Base-by-base conservation (phyloP, 805 yeast genomes). In the Metschnikowia peoriensis region DNA sequence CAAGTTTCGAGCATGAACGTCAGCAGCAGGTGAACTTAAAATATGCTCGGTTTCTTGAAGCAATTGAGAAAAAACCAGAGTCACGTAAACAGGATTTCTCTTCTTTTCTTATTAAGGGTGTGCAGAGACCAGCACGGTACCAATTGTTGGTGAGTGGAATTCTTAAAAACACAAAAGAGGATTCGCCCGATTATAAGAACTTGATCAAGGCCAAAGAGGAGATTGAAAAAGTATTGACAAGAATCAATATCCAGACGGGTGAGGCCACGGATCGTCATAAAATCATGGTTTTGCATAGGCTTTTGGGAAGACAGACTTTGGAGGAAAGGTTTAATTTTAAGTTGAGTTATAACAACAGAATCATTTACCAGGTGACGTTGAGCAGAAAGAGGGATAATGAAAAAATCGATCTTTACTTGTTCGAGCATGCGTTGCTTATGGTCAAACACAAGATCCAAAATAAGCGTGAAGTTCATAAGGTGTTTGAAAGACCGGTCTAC, bases 71-170 rank as follows among this genome's bases (percentile, higher is more conserved):
- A 63, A 76, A 87, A 58, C 89, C 89, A 4, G 97, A 89, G 73
- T 82, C 90, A 38, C 81, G 96, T 63, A 89, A 91, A 70, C 83
- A 93, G 54, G 97, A 96, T 69, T 84, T 94, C 49, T 88, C 93
- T 28, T 94, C 98, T 0, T 94, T 91, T 64, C 77, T 94, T 57
- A 89, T 97, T 7, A 96, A 93, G 64, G 97, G 98, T 47, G 92
- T 96, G 1, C 91, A 97, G 14, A 82, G 99, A 66, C 91, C 97
- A 34, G 98, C 97, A 9, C 78, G 98, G 59, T 94, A 94, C 70
- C 97, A 96, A 58, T 73, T 94, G 46, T 76, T 94, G 52, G 76
- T 93, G 22, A 85, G 82, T 52, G 94, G 93, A 45, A 88, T 94
- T 37, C 75, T 89, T 58, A 93, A 94, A 66, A 82, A 84, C 57